phyloP scores from a whole-genome alignment of 2,329 filamentous ascomycete genomes.

The Calonectria pauciramosa region DNA sequence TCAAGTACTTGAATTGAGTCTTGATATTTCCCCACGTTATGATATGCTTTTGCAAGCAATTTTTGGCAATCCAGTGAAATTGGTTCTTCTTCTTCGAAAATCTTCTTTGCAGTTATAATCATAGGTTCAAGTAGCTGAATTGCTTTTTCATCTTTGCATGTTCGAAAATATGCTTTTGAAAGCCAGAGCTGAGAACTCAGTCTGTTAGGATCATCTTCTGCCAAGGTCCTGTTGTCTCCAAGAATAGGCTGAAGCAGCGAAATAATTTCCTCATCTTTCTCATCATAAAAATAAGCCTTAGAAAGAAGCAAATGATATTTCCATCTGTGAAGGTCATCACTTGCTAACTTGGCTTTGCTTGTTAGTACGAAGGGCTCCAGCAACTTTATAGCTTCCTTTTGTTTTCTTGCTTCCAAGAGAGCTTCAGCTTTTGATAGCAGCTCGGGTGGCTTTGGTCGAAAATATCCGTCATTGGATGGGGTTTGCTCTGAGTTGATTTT shows the following conservation, averaged over 20 bases:
- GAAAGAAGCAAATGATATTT: not conserved
- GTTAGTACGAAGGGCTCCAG: not conserved
- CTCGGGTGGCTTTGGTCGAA: not conserved
- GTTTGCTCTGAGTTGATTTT: not conserved
- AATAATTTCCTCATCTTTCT: not conserved
- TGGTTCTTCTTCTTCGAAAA: not conserved
- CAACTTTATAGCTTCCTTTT: not conserved
- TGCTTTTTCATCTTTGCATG: too few relatives aligned
- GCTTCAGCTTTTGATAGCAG: not conserved
- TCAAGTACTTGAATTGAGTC: not conserved
- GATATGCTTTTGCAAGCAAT: not conserved
- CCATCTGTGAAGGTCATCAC: not conserved
- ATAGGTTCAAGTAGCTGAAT: not conserved
- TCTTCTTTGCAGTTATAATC: not conserved
- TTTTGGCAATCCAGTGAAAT: not conserved
- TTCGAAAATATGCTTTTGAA: not conserved
- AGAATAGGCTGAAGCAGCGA: not conserved
- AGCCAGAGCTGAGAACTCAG: not conserved
- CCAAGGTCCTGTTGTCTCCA: not conserved
- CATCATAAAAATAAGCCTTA: not conserved
- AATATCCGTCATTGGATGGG: not conserved
- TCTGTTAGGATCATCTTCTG: not conserved
- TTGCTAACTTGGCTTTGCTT: not conserved
- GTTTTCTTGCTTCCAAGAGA: not conserved
- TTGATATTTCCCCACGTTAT: not conserved